phyloP scores from a whole-genome alignment of 139 green algal genomes.

The Chlorella sorokiniana region DNA sequence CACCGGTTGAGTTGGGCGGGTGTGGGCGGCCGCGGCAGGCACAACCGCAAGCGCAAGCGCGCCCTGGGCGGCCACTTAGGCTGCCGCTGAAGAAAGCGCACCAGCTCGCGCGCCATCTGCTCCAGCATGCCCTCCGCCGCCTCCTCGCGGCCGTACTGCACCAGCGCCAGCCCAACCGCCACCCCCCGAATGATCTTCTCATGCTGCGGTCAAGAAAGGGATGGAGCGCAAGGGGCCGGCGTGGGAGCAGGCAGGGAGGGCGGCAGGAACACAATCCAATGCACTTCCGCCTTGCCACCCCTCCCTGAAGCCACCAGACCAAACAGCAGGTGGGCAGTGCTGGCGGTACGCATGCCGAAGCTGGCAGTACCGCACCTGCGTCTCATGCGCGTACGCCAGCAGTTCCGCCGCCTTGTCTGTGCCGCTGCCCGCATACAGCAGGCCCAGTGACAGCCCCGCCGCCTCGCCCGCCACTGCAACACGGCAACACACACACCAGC shows the following conservation, averaged over 20 bases:
- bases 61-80: too few relatives aligned
- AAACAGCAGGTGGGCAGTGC: too few relatives aligned
- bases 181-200: slow-evolving; percentile 79
- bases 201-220: too few relatives aligned
- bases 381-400: slow-evolving; percentile 97
- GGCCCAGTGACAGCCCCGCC: slow-evolving; percentile 90
- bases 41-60: too few relatives aligned
- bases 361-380: slow-evolving; percentile 50
- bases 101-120: slow-evolving; percentile 68
- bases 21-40: background rate
- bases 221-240: too few relatives aligned
- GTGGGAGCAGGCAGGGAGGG: too few relatives aligned
- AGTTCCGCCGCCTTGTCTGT: slow-evolving; percentile 83
- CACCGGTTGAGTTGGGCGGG: background rate
- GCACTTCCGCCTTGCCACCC: too few relatives aligned
- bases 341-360: too few relatives aligned
- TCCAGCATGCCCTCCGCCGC: slow-evolving; percentile 92
- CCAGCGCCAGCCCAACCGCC: slow-evolving; percentile 86
- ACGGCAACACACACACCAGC: background rate
- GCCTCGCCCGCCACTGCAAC: slow-evolving; percentile 70
- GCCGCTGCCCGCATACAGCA: slow-evolving; percentile 85
- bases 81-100: background rate
- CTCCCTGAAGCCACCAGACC: too few relatives aligned
- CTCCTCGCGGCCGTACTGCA: slow-evolving; percentile 94
- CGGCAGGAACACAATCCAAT: too few relatives aligned